phyloP scores from a whole-genome alignment of 345 rosid species.

The Lumnitzera littorea region DNA sequence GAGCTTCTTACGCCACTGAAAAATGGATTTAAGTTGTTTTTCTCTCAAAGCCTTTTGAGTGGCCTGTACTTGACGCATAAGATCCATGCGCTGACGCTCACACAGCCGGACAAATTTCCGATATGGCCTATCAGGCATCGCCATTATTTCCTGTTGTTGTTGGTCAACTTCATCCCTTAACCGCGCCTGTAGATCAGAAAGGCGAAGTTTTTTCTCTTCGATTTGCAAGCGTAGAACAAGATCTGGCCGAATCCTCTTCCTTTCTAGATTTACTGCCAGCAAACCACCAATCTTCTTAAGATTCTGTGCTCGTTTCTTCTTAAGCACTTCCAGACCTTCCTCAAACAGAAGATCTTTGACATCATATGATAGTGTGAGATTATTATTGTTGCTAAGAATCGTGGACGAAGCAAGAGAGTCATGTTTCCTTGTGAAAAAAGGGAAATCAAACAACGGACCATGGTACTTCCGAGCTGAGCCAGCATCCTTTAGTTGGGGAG shows the following conservation, averaged over 20 bases:
- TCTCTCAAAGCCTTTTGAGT: slow-evolving; percentile 83
- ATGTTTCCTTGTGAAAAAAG: slow-evolving; percentile 93
- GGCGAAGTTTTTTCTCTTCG: slow-evolving; percentile 87
- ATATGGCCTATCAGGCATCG: slow-evolving; percentile 98
- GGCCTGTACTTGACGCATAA: slow-evolving; percentile 80
- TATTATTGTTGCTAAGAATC: slow-evolving; percentile 60
- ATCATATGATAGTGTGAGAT: slow-evolving; percentile 76
- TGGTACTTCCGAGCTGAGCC: slow-evolving; percentile 88
- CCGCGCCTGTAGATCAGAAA: slow-evolving; percentile 73
- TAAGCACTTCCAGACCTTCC: slow-evolving; percentile 79
- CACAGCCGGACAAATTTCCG: slow-evolving; percentile 95
- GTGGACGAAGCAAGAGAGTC: slow-evolving; percentile 73
- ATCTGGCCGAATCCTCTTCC: slow-evolving; percentile 98
- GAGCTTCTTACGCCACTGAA: slow-evolving; percentile 99
- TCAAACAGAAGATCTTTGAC: slow-evolving; percentile 87
- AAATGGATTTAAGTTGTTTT: slow-evolving; percentile 91
- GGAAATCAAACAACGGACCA: slow-evolving; percentile 97
- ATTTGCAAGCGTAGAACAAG: slow-evolving; percentile 95
- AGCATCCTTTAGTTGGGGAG: slow-evolving; percentile 58
- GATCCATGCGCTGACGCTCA: slow-evolving; percentile 92
- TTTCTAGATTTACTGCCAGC: slow-evolving; percentile 80
- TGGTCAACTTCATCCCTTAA: slow-evolving; percentile 89
- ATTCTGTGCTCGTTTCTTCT: slow-evolving; percentile 67
- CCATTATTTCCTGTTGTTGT: slow-evolving; percentile 96
- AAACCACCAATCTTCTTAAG: slow-evolving; percentile 76